Evolutionary conservation across 805 yeast species (phyloP), one percentile per base, ranked within the genome.

Genomic region (Cyberlindnera maritima): DNA sequence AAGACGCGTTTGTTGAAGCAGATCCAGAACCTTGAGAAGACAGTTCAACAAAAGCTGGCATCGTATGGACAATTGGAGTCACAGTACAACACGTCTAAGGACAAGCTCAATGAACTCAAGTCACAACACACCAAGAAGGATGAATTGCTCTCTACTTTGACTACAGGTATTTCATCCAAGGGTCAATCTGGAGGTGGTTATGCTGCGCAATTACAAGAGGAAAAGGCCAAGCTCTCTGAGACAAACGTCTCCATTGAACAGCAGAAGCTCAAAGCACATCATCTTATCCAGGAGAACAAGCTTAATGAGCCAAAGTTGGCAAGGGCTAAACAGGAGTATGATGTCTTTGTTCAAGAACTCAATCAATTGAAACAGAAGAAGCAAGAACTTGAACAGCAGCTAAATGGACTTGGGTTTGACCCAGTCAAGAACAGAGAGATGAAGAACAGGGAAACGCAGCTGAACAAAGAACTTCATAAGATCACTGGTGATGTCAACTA

Each of bases 81-180:
- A 4, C 73, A 71, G n/a, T 80, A 75, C 55, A 65, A 69, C 3
- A 51, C 57, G 0, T 63, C 79, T 11, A 80, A 79, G 41, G 61
- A 58, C 1, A 59, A 66, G n/a, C 67, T 85, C 19, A 68, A 65
- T 2, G 59, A 61, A 1, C 53, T 80, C 45, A 81, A 80, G 50
- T 70, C 67, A 5, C 71, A 72, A 13, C 71, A 76, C 39, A 69
- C 71, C 29, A 75, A 71, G 49, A 88, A 86, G 55, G 92, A 88
- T 57, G 97, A 91, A 51, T 71, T 91, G 11, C 67, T 88, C 10
- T 85, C 94, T 0, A 83, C 95, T 0, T 71, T 91, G 35, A 81
- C 90, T 0, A 88, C 96, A 0, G 97, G 97, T 57, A 82, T 91
- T n/a, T 86, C 96, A 0, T 79, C 95, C 0, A 82, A 79, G 49